A percentile compares a stretch with the other conserved stretches of the same genome.
Evolutionary conservation across 495 filamentous ascomycete species (phyloP).

Genomic region (Stereocaulon alpinum): DNA sequence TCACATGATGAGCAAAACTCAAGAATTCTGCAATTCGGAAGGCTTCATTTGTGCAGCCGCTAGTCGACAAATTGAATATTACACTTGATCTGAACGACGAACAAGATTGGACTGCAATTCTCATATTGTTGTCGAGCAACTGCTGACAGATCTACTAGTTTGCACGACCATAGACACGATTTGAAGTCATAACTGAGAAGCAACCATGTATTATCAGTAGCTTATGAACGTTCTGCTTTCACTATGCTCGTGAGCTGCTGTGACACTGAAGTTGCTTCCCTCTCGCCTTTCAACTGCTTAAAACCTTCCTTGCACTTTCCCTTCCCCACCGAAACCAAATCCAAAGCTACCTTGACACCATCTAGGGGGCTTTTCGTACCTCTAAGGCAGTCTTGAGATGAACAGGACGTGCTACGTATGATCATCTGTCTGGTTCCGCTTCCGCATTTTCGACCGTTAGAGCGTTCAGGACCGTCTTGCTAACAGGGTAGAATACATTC

Average conservation of each 20-base stretch:
- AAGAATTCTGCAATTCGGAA: conserved; percentile 52
- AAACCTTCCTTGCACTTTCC: conserved; percentile 21
- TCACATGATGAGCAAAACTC: conserved; percentile 34
- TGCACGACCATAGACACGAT: background rate
- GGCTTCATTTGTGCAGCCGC: conserved; percentile 37
- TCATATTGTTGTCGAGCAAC: background rate
- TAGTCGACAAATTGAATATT: conserved; percentile 39
- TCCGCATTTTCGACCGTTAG: conserved; percentile 40
- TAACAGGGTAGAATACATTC: conserved; percentile 37
- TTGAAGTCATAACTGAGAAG: background rate
- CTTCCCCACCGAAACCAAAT: conserved; percentile 22
- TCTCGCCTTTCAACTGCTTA: conserved; percentile 10
- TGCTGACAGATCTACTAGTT: too few species aligned
- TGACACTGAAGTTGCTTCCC: background rate
- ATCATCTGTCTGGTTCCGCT: conserved; percentile 31
- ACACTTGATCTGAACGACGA: conserved; percentile 46
- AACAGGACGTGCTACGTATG: conserved; percentile 24
- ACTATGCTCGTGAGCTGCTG: background rate
- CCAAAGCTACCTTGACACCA: conserved; percentile 25
- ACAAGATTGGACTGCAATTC: background rate
- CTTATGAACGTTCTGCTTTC: background rate
- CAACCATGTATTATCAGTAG: background rate
- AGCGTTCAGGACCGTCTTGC: conserved; percentile 42
- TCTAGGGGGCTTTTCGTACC: conserved; percentile 25
- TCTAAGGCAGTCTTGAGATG: conserved; percentile 28